These are phyloP conservation scores for Beauveria varroae DNA, from an alignment of 2,329 filamentous ascomycete genomes.

Conservation along the genomic window DNA sequence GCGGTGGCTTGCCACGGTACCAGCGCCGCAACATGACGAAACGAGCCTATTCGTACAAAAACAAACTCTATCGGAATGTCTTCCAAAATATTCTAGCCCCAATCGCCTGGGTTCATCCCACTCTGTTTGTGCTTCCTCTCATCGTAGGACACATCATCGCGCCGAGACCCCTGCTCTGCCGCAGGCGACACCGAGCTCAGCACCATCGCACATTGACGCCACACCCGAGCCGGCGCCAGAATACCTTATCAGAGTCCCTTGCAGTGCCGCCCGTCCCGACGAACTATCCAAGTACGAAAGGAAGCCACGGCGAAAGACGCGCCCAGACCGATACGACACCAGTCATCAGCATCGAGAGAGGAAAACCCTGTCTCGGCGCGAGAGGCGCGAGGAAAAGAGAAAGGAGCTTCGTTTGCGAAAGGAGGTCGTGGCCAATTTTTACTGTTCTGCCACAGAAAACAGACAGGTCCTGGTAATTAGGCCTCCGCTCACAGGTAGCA, in stretches of 20 bases:
- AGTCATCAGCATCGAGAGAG: constrained; percentile 12
- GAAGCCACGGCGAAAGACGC: constrained; percentile 47
- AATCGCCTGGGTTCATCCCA: neutral
- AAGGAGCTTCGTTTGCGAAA: constrained; percentile 29
- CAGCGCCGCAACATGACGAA: neutral
- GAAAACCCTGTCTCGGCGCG: neutral
- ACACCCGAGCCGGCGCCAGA: neutral
- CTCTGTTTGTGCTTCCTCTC: neutral
- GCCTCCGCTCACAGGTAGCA: neutral
- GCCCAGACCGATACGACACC: constrained; percentile 46
- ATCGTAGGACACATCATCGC: neutral
- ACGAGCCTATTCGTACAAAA: neutral
- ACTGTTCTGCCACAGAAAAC: constrained; percentile 43
- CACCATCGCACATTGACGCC: neutral
- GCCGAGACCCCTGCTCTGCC: neutral
- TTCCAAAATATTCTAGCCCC: neutral
- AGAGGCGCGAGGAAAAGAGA: constrained; percentile 16
- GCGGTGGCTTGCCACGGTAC: constrained; percentile 1
- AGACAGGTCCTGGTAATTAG: constrained; percentile 24
- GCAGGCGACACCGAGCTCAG: neutral
- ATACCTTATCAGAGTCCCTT: neutral
- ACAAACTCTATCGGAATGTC: neutral
- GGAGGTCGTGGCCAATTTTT: constrained; percentile 48
- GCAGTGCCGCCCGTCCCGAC: no score
- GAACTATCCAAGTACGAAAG: constrained; percentile 34